A percentile compares a stretch with the other conserved stretches of the same genome.
Conservation (phyloP, 192 early-diverging fungal genomes). For the Pilaira anomala region DNA sequence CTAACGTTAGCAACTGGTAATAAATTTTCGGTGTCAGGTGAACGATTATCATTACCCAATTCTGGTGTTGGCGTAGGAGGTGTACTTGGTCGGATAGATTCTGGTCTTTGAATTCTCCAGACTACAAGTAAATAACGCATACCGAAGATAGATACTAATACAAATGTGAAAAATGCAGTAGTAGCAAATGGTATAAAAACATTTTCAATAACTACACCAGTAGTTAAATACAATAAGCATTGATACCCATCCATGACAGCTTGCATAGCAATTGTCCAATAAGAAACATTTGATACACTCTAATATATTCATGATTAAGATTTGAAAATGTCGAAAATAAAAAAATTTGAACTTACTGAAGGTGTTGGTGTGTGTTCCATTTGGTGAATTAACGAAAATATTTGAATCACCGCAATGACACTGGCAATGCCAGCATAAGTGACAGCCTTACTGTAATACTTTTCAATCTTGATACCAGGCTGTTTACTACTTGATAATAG, state of each 20-base stretch:
- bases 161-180: constrained; percentile 62
- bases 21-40: background rate
- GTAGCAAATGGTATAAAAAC: constrained; percentile 59
- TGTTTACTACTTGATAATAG: constrained; percentile 29
- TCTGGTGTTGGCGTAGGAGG: constrained; percentile 30
- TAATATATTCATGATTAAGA: constrained; percentile 9
- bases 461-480: constrained; percentile 49
- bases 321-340: background rate
- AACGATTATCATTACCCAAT: background rate
- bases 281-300: constrained; percentile 65
- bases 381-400: constrained; percentile 56
- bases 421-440: constrained; percentile 48
- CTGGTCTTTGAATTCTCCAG: constrained; percentile 64
- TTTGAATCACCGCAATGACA: constrained; percentile 32
- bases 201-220: constrained; percentile 47
- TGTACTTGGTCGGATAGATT: constrained; percentile 36
- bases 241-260: constrained; percentile 63
- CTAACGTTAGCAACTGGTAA: constrained; percentile 10
- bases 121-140: constrained; percentile 71
- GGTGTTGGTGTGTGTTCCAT: constrained; percentile 65
- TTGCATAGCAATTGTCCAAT: constrained; percentile 59
- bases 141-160: constrained; percentile 62
- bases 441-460: constrained; percentile 49
- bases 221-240: constrained; percentile 60
- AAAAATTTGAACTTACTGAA: constrained; percentile 41